A percentile compares a stretch with the other conserved stretches of the same genome.
These are phyloP conservation scores for Pascua guehoae DNA, from an alignment of 1,284 basidiomycete genomes.

Conservation along the genomic window DNA sequence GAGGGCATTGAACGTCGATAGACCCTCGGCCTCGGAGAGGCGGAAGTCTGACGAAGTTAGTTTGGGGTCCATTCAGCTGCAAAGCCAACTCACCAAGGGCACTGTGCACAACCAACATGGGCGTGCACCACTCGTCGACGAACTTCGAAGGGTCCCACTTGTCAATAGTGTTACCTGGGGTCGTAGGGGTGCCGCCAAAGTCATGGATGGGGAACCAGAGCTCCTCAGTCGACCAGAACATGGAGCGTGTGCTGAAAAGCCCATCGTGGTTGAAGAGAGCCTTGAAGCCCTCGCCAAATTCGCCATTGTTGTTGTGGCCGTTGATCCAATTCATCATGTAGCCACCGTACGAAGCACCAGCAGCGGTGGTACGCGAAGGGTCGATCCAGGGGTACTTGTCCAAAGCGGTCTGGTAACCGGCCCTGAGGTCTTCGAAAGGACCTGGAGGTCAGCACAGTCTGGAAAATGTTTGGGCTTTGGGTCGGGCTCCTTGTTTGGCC, in stretches of 20 bases:
- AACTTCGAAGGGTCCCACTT: conserved; percentile 64
- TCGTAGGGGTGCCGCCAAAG: conserved; percentile 24
- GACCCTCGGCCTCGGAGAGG: conserved; percentile 76
- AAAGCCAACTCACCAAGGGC: conserved; percentile 53
- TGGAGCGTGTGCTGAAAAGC: conserved; percentile 57
- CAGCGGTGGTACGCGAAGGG: conserved; percentile 67
- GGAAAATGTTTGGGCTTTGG: too few species aligned
- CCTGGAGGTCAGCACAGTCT: too few species aligned
- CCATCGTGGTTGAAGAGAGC: conserved; percentile 85
- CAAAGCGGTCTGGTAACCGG: conserved; percentile 70
- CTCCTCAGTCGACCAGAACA: conserved; percentile 69
- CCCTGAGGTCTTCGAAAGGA: conserved; percentile 73
- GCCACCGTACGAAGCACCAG: conserved; percentile 50
- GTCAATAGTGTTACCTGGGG: conserved; percentile 34
- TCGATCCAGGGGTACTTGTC: conserved; percentile 75
- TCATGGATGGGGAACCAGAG: conserved; percentile 35
- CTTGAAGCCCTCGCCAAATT: conserved; percentile 68
- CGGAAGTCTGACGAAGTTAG: conserved; percentile 65
- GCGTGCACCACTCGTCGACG: conserved; percentile 78
- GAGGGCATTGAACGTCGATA: conserved; percentile 55
- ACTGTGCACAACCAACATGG: conserved; percentile 76
- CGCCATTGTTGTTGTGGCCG: conserved; percentile 77
- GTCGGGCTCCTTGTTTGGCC: too few species aligned
- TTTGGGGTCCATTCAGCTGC: too few species aligned
- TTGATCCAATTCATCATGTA: conserved; percentile 76